Conservation (phyloP, 129 eudicot species). For the Pulicaria dysenterica region DNA sequence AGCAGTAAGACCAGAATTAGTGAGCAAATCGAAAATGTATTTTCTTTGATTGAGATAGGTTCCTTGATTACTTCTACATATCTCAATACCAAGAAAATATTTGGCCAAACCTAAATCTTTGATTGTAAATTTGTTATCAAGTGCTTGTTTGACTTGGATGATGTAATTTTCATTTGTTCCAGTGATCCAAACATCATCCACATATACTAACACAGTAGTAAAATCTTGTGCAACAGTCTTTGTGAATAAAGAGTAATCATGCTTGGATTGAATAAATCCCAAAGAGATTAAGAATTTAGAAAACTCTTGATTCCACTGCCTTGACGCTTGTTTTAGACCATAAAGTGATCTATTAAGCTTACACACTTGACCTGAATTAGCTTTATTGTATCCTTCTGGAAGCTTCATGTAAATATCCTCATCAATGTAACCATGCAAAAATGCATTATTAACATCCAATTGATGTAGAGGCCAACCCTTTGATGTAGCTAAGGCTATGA, state of each 20-base stretch:
- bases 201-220: neutral
- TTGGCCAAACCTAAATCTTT: neutral
- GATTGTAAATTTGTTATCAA: no score
- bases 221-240: neutral
- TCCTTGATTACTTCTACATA: neutral
- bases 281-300: no score
- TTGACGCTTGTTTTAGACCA: no score
- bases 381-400: neutral
- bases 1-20: neutral
- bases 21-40: no score
- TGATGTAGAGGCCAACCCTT: neutral
- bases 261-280: neutral
- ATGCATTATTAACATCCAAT: no score
- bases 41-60: neutral
- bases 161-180: no score
- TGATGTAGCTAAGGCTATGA: neutral
- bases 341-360: no score
- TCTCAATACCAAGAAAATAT: neutral
- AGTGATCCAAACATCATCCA: neutral
- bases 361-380: neutral
- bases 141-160: no score
- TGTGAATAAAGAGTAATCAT: neutral
- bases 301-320: no score
- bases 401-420: neutral
- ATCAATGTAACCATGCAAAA: neutral